Evolutionary conservation across 2,329 filamentous ascomycete species (phyloP), one percentile per base, ranked within the genome.

Genomic region (Aspergillus fijiensis): DNA sequence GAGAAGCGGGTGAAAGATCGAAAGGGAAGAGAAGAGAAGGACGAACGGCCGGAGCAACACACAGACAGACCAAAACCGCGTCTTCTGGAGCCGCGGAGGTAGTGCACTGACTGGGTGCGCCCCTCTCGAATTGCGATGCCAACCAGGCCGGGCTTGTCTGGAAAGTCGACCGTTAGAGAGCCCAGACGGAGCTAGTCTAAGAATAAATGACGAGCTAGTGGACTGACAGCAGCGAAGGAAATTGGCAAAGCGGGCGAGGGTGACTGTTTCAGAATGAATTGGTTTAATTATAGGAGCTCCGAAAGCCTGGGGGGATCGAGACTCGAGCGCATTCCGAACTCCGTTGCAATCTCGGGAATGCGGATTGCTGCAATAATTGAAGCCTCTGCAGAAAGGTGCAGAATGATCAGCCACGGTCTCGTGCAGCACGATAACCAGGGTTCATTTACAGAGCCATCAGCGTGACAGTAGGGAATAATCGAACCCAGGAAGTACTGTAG

Each of bases 211-310:
- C 48, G 53, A 47, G 49, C 42, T 31, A 55, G 42, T 45, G 39
- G 39, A 55, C 3, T 55, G 53, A 55, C 53, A 55, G 53, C 51
- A 53, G 23, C 35, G 19, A 29, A 35, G 14, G 14, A 45, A 45
- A 45, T 45, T 45, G 39, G 39, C 39, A 42, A 16, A n/a, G 25
- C 25, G 19, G 27, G 19, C 42, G 7, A 47, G 45, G 42, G 53
- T 19, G 19, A 27, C 35, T 55, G 53, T 55, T 55, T 55, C 53
- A 55, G 53, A 55, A 25, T 55, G 19, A 49, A 27, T 55, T 31
- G 53, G 53, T 55, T 55, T 55, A 55, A 55, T 49, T 55, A 33
- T 33, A 49, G 48, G 42, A 10, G 42, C 21, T 27, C 27, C 25
- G 27, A 49, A 12, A 19, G 42, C 39, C 14, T 19, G 39, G 39